These are phyloP conservation scores for Candida vartiovaarae DNA, from an alignment of 805 yeast species.

Conservation along the genomic window DNA sequence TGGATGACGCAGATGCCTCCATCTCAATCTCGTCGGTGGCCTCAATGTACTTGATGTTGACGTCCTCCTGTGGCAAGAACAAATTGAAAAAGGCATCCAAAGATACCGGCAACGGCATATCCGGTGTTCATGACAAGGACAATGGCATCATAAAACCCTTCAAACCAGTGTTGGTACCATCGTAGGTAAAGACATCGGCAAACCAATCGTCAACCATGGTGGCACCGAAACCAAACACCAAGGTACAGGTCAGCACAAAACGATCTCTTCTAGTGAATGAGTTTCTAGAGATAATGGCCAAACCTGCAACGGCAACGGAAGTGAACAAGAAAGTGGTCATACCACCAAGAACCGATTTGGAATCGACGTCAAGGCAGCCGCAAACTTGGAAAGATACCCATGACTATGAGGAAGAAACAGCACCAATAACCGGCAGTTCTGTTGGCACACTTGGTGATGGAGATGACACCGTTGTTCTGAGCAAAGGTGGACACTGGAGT, in stretches of 20 bases:
- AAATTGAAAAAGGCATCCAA: constrained; percentile 56
- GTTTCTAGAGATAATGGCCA: constrained; percentile 49
- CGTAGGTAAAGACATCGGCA: constrained; percentile 53
- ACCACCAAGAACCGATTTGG: constrained; percentile 78
- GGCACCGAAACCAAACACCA: constrained; percentile 63
- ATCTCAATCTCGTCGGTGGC: constrained; percentile 12
- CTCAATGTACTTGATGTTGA: constrained; percentile 16
- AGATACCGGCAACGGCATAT: constrained; percentile 61
- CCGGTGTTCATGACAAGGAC: constrained; percentile 66
- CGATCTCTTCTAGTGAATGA: constrained; percentile 66
- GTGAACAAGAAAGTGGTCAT: constrained; percentile 78
- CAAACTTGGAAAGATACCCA: constrained; percentile 89
- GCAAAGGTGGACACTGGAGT: constrained; percentile 94
- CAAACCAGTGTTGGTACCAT: constrained; percentile 47
- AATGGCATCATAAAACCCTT: constrained; percentile 62
- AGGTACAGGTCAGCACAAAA: constrained; percentile 56
- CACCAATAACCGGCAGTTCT: constrained; percentile 76
- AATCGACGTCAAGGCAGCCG: constrained; percentile 81
- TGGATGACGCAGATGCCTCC: constrained; percentile 6
- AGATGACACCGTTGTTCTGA: constrained; percentile 91
- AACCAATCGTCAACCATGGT: constrained; percentile 64
- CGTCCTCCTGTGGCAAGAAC: constrained; percentile 45
- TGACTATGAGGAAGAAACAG: constrained; percentile 69
- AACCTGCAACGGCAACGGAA: constrained; percentile 69
- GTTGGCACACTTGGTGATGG: constrained; percentile 87